Evolutionary conservation across 2,329 filamentous ascomycete genomes (phyloP).

Genomic region (Plenodomus lindquistii): DNA sequence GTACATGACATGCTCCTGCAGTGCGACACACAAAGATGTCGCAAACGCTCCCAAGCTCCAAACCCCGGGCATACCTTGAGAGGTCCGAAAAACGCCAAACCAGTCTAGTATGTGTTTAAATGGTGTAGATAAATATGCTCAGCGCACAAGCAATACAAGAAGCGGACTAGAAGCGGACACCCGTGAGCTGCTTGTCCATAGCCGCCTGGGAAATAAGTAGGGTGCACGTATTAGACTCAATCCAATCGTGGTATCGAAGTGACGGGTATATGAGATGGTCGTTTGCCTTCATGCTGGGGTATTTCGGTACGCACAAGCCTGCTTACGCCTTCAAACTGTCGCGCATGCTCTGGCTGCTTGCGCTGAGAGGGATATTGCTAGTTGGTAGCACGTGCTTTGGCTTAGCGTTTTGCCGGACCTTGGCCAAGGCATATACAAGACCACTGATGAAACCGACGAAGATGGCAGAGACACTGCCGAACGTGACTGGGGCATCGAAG

Average conservation of each 20-base stretch:
- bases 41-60: background rate
- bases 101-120: constrained; percentile 28
- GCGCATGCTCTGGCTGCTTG: constrained; percentile 86
- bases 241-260: constrained; percentile 14
- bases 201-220: constrained; percentile 5
- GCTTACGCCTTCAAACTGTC: constrained; percentile 69
- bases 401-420: constrained; percentile 75
- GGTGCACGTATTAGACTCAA: constrained; percentile 22
- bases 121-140: constrained; percentile 15
- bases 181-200: constrained; percentile 5
- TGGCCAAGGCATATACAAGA: constrained; percentile 85
- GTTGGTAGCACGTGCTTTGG: constrained; percentile 70
- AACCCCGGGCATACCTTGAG: background rate
- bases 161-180: constrained; percentile 15
- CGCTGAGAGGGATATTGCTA: constrained; percentile 73
- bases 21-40: background rate
- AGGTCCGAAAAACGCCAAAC: constrained; percentile 20
- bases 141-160: constrained; percentile 24
- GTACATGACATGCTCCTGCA: background rate
- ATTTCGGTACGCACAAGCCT: constrained; percentile 5
- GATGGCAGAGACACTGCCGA: constrained; percentile 91
- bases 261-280: constrained; percentile 12
- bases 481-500: constrained; percentile 90
- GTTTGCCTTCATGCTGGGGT: constrained; percentile 14
- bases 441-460: constrained; percentile 88